These are phyloP conservation scores for Colletotrichum caudatum DNA, from an alignment of 2,329 filamentous ascomycete genomes.

Conservation along the genomic window DNA sequence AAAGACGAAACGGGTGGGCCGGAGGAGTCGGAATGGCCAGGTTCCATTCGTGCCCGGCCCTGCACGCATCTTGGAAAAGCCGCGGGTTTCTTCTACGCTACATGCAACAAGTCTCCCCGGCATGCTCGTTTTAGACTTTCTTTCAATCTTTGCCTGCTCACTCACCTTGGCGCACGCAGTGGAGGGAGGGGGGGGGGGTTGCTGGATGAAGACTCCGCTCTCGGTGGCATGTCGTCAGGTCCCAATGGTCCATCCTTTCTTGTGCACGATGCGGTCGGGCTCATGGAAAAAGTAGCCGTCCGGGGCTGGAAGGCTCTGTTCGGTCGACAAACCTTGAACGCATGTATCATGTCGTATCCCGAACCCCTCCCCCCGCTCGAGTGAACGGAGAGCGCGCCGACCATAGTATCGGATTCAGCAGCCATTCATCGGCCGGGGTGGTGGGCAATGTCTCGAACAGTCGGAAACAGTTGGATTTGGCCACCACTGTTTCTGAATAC, in stretches of 20 bases:
- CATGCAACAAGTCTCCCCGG: constrained; percentile 16
- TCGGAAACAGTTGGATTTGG: constrained; percentile 25
- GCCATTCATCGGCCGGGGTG: constrained; percentile 5
- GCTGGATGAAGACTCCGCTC: constrained; percentile 14
- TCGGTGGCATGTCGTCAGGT: constrained; percentile 24
- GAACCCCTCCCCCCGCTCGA: constrained; percentile 15
- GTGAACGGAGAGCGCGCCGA: constrained; percentile 19
- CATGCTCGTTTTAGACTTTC: background rate
- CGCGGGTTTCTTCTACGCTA: constrained; percentile 4
- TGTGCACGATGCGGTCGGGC: constrained; percentile 27
- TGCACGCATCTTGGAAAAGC: constrained; percentile 33
- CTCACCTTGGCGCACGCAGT: constrained; percentile 9
- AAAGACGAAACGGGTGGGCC: background rate
- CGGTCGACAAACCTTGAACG: constrained; percentile 18
- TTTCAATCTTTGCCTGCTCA: constrained; percentile 16
- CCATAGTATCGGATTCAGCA: constrained; percentile 23
- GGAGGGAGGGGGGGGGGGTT: too few species aligned
- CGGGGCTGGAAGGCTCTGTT: constrained; percentile 35
- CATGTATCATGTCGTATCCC: constrained; percentile 39
- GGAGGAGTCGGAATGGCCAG: background rate
- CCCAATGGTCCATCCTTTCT: constrained; percentile 7
- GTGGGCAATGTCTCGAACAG: background rate
- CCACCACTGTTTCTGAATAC: constrained; percentile 11
- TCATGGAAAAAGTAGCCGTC: constrained; percentile 6
- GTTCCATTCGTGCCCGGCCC: background rate